A percentile compares a stretch with the other conserved stretches of the same genome.
Conservation (phyloP, 2,329 filamentous ascomycete species). For the Pseudogymnoascus sp. region DNA sequence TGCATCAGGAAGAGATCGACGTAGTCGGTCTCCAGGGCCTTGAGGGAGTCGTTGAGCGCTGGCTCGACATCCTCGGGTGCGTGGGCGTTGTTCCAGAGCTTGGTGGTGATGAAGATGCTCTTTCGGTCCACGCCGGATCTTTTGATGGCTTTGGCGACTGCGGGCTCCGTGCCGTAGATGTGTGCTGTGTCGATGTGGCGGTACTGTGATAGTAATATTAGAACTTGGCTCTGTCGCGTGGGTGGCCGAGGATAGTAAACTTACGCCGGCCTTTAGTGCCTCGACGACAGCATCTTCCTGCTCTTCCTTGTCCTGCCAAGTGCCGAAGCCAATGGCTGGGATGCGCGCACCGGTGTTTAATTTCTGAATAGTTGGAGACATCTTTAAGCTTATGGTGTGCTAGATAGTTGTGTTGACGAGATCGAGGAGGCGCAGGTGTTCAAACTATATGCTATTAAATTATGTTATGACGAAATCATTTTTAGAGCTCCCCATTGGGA, state of each 20-base stretch:
- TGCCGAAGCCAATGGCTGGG: slow-evolving; percentile 37
- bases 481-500: neutral
- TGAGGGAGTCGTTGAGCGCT: slow-evolving; percentile 30
- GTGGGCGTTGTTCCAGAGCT: slow-evolving; percentile 50
- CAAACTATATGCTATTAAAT: neutral
- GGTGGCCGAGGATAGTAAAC: neutral
- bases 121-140: slow-evolving; percentile 33
- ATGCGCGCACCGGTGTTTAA: slow-evolving; percentile 37
- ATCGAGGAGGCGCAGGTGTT: neutral
- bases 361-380: slow-evolving; percentile 27
- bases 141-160: slow-evolving; percentile 38
- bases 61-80: slow-evolving; percentile 29
- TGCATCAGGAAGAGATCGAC: slow-evolving; percentile 35
- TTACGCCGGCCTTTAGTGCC: slow-evolving; percentile 36
- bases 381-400: neutral
- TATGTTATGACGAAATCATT: neutral
- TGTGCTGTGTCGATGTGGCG: slow-evolving; percentile 43
- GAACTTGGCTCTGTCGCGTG: neutral
- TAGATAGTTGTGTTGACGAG: neutral
- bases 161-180: slow-evolving; percentile 38
- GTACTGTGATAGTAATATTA: slow-evolving; percentile 23
- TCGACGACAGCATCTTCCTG: slow-evolving; percentile 36
- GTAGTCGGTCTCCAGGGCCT: slow-evolving; percentile 33
- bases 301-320: slow-evolving; percentile 39
- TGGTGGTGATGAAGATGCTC: slow-evolving; percentile 46